Base-by-base conservation (phyloP, 192 early-diverging fungal species). In the Backusella australiensis region DNA sequence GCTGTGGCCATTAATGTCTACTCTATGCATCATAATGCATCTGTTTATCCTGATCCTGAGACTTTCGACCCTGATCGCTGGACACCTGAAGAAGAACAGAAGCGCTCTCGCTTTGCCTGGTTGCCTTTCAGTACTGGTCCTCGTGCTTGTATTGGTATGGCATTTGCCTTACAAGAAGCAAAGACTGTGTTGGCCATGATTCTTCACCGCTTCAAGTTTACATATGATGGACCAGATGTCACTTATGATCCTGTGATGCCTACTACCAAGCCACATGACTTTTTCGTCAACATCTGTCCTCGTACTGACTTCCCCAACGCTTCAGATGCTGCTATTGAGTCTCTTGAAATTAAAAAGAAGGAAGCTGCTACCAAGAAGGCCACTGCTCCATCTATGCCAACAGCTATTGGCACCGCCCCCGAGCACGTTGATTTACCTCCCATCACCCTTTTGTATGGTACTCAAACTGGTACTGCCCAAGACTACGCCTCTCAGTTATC, bases 81-180 rank as follows among this genome's bases (percentile, higher is more conserved):
- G 66, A 72, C 78, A 7, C 69, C 77, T 26, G 80, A 71, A 46
- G 81, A 76, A 19, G 52, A 79, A 63, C 74, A 75, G 19, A 76
- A 76, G 12, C 75, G 76, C 23, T 72, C 70, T 26, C 66, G 65
- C 6, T 74, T 68, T 53, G 56, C 82, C 29, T 83, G 77, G 77
- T 53, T 83, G n/a, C 82, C 78, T n/a, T 83, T 83, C 38, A 79
- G 75, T 42, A 72, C 75, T 23, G 81, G 81, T 17, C 71, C 75
- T 38, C 66, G 82, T 19, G 75, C 69, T n/a, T 83, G 82, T 75
- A 83, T 83, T 42, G 82, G 82, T 39, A 82, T 74, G 77, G 63
- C 32, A 35, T 88, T 91, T 81, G 89, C 90, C 17, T 41, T 91
- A 63, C 82, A 86, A 79, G 90, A 91, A 72, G 85, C 82, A 11